These are phyloP conservation scores for Quercus alba DNA, from an alignment of 306 rosid species.

Conservation along the genomic window DNA sequence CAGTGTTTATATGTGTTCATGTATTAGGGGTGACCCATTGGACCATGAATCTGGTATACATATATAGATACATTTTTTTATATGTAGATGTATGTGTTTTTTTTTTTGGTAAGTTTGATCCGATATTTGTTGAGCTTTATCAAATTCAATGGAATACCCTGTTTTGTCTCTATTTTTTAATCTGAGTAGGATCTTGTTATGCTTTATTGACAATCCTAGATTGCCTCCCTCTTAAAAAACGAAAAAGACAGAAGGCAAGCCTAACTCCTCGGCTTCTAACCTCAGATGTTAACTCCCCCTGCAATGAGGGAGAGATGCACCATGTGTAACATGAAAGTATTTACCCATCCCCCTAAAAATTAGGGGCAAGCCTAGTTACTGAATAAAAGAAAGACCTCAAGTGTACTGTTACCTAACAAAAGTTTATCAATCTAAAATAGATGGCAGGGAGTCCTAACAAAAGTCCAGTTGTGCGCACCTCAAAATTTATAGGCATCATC, in stretches of 20 bases:
- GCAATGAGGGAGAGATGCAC: no score
- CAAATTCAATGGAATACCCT: not conserved
- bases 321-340: no score
- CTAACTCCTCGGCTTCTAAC: not conserved
- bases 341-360: no score
- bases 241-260: not conserved
- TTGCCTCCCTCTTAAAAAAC: not conserved
- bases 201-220: not conserved
- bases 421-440: not conserved
- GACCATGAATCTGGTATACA: not conserved
- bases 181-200: not conserved
- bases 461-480: not conserved
- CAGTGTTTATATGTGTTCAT: no score
- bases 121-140: not conserved
- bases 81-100: not conserved
- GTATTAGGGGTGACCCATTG: no score
- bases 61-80: not conserved
- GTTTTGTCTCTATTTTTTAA: not conserved
- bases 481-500: not conserved
- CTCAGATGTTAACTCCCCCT: no score
- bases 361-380: not conserved
- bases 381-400: not conserved
- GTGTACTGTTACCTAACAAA: not conserved
- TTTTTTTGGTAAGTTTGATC: not conserved
- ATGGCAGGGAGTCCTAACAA: not conserved